phyloP scores from a whole-genome alignment of 306 rosid genomes.

The Dalbergia cochinchinensis region DNA sequence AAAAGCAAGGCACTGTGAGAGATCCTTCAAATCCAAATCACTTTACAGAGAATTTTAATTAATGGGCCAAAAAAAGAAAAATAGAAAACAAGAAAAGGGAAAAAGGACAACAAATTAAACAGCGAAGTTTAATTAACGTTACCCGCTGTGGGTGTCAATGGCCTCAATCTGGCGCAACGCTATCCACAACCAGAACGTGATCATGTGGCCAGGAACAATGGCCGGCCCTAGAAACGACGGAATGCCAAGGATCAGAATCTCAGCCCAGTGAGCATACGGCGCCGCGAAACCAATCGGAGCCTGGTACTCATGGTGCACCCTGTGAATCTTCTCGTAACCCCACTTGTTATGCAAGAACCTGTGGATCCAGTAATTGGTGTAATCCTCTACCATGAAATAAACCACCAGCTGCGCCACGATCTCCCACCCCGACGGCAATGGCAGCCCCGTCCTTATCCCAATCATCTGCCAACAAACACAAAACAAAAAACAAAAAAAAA shows the following conservation, averaged over 20 bases:
- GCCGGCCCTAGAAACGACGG: slow-evolving; percentile 98
- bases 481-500: not conserved
- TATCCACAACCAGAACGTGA: slow-evolving; percentile 95
- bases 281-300: slow-evolving; percentile 97
- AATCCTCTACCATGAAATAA: slow-evolving; percentile 92
- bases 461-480: slow-evolving; percentile 56
- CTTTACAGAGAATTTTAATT: slow-evolving; percentile 46
- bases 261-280: slow-evolving; percentile 96
- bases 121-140: slow-evolving; percentile 21
- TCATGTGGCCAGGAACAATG: slow-evolving; percentile 89
- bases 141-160: slow-evolving; percentile 96
- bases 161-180: slow-evolving; percentile 93
- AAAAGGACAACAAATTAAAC: slow-evolving; percentile 5
- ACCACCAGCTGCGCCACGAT: slow-evolving; percentile 67
- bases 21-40: slow-evolving; percentile 62
- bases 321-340: slow-evolving; percentile 95
- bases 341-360: slow-evolving; percentile 83
- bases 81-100: slow-evolving; percentile 38
- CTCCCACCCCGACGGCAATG: slow-evolving; percentile 95
- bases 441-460: slow-evolving; percentile 80
- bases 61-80: slow-evolving; percentile 30
- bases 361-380: slow-evolving; percentile 94
- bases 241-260: slow-evolving; percentile 89
- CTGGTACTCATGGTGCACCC: slow-evolving; percentile 84
- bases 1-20: slow-evolving; percentile 51